Conservation (phyloP, 345 rosid genomes). For the Anacardium occidentale region DNA sequence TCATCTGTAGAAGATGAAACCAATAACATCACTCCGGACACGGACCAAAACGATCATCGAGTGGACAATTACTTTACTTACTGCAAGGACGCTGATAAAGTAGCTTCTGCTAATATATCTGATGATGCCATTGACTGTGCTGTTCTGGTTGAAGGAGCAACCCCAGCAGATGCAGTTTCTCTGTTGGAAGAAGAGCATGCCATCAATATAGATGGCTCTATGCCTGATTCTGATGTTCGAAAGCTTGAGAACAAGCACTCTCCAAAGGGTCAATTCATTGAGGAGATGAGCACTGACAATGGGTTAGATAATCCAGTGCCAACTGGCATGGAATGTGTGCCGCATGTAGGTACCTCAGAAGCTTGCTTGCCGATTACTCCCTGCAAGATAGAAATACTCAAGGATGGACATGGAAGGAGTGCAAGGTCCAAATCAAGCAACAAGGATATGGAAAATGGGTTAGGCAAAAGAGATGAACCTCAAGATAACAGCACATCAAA, state of each 20-base stretch:
- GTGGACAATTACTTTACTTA: conserved; percentile 41
- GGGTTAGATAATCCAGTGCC: conserved; percentile 41
- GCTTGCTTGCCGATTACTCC: conserved; percentile 77
- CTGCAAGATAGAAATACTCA: conserved; percentile 60
- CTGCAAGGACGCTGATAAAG: conserved; percentile 40
- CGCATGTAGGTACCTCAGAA: conserved; percentile 37
- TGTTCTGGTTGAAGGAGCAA: conserved; percentile 27
- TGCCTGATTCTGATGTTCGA: conserved; percentile 31
- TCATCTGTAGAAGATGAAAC: conserved; percentile 87
- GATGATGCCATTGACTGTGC: conserved; percentile 30
- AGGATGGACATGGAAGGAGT: conserved; percentile 48
- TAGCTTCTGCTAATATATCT: conserved; percentile 30
- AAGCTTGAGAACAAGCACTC: conserved; percentile 40
- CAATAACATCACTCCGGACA: conserved; percentile 42
- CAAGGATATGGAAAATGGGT: conserved; percentile 38
- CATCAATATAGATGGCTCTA: conserved; percentile 22
- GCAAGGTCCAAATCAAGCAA: conserved; percentile 46
- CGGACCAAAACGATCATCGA: conserved; percentile 47
- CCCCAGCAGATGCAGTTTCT: conserved; percentile 34
- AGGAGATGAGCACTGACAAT: conserved; percentile 43
- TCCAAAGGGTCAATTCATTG: conserved; percentile 28
- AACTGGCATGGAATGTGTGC: conserved; percentile 45
- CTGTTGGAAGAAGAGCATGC: conserved; percentile 32
- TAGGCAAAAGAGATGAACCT: conserved; percentile 45
- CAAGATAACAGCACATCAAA: conserved; percentile 56